Percentiles rank a stretch among this genome's conserved stretches.
Conservation (phyloP, 768 basidiomycete species). For the Erythrobasidium yunnanense region DNA sequence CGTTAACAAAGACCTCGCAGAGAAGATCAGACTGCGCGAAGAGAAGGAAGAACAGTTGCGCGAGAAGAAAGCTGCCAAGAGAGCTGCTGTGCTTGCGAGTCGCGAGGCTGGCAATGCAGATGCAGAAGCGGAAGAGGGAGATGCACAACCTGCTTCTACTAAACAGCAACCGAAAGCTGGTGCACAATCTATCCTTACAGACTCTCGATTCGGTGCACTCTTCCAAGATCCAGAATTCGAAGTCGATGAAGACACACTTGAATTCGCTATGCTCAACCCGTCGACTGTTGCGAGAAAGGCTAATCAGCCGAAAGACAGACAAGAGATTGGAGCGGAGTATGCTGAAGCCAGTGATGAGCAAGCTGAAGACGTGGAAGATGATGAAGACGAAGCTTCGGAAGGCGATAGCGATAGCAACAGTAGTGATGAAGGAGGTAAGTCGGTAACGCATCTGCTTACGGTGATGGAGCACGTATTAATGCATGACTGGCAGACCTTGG, state of each 20-base stretch:
- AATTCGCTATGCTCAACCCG: conserved; percentile 87
- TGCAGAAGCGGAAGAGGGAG: conserved; percentile 51
- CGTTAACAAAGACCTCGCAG: conserved; percentile 76
- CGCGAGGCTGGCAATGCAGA: conserved; percentile 41
- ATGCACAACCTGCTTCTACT: conserved; percentile 41
- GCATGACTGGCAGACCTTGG: neutral
- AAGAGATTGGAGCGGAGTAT: neutral
- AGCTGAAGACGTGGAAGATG: conserved; percentile 3
- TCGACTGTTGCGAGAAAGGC: conserved; percentile 55
- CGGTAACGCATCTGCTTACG: neutral
- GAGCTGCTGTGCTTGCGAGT: conserved; percentile 30
- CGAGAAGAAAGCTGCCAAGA: conserved; percentile 32
- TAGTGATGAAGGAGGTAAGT: neutral
- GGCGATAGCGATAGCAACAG: conserved; percentile 20
- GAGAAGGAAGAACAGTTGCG: conserved; percentile 41
- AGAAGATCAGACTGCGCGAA: conserved; percentile 55
- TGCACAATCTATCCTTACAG: conserved; percentile 54
- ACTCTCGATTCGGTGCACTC: conserved; percentile 78
- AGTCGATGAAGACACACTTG: conserved; percentile 76
- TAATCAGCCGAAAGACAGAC: conserved; percentile 39
- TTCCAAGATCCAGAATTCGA: conserved; percentile 85
- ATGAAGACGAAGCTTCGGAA: conserved; percentile 19
- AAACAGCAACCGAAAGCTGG: conserved; percentile 38
- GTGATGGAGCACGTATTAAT: neutral
- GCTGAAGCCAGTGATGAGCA: conserved; percentile 1